Base-by-base conservation (phyloP, 805 yeast genomes). In the Candida ulmi region DNA sequence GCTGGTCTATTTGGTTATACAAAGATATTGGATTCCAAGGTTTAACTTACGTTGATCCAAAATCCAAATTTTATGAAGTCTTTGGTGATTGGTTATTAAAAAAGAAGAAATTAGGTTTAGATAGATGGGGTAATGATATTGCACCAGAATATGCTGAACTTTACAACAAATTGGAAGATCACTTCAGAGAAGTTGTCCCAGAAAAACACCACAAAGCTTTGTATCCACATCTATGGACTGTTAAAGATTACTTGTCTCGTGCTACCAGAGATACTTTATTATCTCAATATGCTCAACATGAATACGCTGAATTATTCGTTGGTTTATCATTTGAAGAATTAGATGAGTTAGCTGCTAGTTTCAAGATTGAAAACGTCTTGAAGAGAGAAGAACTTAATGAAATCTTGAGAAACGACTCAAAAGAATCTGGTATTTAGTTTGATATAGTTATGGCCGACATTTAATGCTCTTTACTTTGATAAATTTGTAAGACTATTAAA, bases 1-100 rank as follows among this genome's bases (percentile, higher is more conserved):
- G 66, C 23, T 72, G 76, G 76, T 69, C 76, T 7, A 71, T 72
- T 41, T 72, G 78, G 78, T 55, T 71, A 8, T 72, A 73, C 54
- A 72, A 72, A 51, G 77, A 73, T 50, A 66, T 72, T 50, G 76
- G 78, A 1, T 71, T 58, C 51, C 77, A 73, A 57, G 77, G 76
- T 2, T 51, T 73, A 46, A 63, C 72, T 13, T 69, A 62, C 43
- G 76, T 71, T 25, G 55, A 65, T 11, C 74, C 76, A 27, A 47
- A 61, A 16, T 66, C 75, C 28, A 61, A 63, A 44, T 70, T 71
- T 62, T 68, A 51, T 49, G 37, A 65, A 43, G 51, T 71, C 8
- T 63, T 72, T 30, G 71, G 71, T 11, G 58, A 62, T 7, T 72
- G 63, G 58, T 52, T 72, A 36, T 47, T 51, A 37, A 68, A 68